Percentiles rank a stretch among this genome's conserved stretches.
Conservation (phyloP, 116 monocot genomes). For the Dioscorea cayenensis region DNA sequence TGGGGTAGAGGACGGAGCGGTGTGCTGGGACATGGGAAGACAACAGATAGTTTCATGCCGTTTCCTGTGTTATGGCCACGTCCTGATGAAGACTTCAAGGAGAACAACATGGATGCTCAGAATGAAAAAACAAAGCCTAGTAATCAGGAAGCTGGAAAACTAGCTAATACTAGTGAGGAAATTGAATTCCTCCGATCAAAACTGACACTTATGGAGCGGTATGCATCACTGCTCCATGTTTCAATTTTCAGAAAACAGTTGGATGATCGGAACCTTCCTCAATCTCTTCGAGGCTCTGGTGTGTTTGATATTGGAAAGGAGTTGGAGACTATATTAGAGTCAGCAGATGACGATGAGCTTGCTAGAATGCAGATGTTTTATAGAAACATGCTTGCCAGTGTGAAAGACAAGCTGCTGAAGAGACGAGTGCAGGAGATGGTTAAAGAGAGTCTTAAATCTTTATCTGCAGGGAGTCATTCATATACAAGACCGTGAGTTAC, state of each 20-base stretch:
- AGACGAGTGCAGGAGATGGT: conserved; percentile 56
- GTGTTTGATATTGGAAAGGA: conserved; percentile 67
- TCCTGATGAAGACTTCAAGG: conserved; percentile 17
- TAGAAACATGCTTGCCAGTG: conserved; percentile 44
- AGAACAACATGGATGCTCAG: neutral
- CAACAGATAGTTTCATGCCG: conserved; percentile 54
- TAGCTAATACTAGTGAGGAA: conserved; percentile 30
- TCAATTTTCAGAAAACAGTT: conserved; percentile 63
- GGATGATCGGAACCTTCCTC: conserved; percentile 38
- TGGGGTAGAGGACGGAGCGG: conserved; percentile 85
- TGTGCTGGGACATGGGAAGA: conserved; percentile 56
- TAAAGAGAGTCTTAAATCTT: conserved; percentile 41
- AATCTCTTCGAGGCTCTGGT: conserved; percentile 30
- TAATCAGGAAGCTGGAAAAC: neutral
- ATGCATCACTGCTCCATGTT: conserved; percentile 65
- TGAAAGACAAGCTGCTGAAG: conserved; percentile 65
- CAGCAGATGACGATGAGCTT: conserved; percentile 52
- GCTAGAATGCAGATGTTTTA: conserved; percentile 63
- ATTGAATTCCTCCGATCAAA: conserved; percentile 21
- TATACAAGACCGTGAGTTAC: neutral
- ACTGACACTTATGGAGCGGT: conserved; percentile 50
- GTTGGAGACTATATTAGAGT: conserved; percentile 49
- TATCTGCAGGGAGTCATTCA: conserved; percentile 32
- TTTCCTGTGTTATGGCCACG: conserved; percentile 52
- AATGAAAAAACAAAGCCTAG: neutral